Evolutionary conservation across 306 rosid species (phyloP), one percentile per base, ranked within the genome.

Genomic region (Macrotyloma uniflorum): DNA sequence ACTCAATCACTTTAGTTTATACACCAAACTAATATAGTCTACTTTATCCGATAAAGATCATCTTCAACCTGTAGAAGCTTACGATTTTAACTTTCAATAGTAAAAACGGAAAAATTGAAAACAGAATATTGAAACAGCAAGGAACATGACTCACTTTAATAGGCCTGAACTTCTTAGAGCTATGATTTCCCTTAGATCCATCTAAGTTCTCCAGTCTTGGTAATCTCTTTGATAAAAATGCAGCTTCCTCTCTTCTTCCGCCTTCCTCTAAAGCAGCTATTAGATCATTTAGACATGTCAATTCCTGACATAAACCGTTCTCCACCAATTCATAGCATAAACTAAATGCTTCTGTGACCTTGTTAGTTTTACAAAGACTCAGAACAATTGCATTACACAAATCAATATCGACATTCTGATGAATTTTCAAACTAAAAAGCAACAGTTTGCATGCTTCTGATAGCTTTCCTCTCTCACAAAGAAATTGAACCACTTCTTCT

Each of bases 311-410:
- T 46, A 88, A 87, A 50, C 83, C 88, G 24, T 72, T 86, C 85
- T 91, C 98, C 72, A 87, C 89, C 78, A 90, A 76, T 63, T 79
- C 88, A 72, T 85, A 88, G 84, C 86, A 87, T 77, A 91, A 83
- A 76, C 82, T 54, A 80, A 93, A 93, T 54, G 97, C 98, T 87
- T 91, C 98, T 11, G 84, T 67, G 80, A 81, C 86, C 77, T 82
- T 93, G 33, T 83, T 85, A 46, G 45, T 64, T 74, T 87, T 77
- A 79, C 97, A 84, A 65, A 93, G 97, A 65, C 83, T 90, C 20
- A 50, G 8, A 70, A 93, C 79, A 40, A 90, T 89, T 16, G 65
- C 59, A 82, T 85, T 70, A 76, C 87, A 87, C 54, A 79, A 74
- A 30, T 77, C 87, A 33, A 75, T 50, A 42, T 87, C 84, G 68